Percentiles rank a stretch among this genome's conserved stretches.
Conservation (phyloP, 2,329 filamentous ascomycete species). For the Pyricularia sp. region DNA sequence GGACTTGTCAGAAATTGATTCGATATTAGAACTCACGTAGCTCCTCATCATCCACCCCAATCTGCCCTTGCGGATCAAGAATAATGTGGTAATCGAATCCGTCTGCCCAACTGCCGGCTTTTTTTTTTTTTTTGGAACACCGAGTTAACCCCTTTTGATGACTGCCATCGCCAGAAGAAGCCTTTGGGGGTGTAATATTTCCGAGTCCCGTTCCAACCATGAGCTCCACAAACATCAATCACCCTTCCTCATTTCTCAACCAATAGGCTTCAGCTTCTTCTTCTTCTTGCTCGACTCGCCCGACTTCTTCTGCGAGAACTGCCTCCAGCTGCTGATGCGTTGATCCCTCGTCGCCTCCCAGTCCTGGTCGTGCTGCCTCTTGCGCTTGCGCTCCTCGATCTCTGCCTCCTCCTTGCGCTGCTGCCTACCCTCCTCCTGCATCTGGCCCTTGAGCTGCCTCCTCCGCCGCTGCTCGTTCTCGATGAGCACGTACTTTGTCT, state of each 20-base stretch:
- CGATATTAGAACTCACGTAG: slow-evolving; percentile 1
- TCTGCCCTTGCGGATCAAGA: neutral
- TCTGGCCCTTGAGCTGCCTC: slow-evolving; percentile 79
- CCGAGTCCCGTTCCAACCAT: neutral
- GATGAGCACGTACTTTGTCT: slow-evolving; percentile 77
- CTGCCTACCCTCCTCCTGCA: slow-evolving; percentile 91
- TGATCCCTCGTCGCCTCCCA: slow-evolving; percentile 91
- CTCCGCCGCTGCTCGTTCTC: slow-evolving; percentile 81
- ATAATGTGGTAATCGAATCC: neutral
- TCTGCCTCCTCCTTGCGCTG: slow-evolving; percentile 80
- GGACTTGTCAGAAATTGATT: neutral
- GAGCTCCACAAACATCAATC: neutral
- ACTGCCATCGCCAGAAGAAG: neutral
- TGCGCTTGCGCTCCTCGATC: slow-evolving; percentile 64
- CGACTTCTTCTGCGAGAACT: slow-evolving; percentile 68
- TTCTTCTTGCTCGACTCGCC: slow-evolving; percentile 41
- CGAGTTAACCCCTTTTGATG: neutral
- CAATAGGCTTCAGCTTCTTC: slow-evolving; percentile 55
- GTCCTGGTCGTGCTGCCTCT: slow-evolving; percentile 83
- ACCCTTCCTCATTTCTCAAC: slow-evolving; percentile 20
- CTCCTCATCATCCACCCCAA: neutral
- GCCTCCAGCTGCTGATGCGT: slow-evolving; percentile 85
- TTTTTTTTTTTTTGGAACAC: neutral
- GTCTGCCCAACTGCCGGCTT: neutral
- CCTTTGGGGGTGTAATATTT: neutral